Evolutionary conservation across 176 grass and related monocot genomes (phyloP).

Genomic region (Juncus inflexus): DNA sequence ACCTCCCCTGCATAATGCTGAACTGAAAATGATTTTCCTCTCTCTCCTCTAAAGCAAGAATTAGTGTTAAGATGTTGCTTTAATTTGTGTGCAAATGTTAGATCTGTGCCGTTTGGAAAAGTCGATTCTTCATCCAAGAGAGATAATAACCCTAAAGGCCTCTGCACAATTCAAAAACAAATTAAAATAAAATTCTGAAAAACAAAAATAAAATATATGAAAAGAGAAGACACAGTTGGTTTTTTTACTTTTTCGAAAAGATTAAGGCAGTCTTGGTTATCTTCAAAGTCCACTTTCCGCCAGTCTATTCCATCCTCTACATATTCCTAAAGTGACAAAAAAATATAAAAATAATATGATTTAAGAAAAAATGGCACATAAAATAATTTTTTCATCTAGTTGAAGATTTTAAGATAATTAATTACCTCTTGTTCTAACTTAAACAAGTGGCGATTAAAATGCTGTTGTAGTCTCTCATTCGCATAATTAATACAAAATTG

Average conservation of each 20-base stretch:
- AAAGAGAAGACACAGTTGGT: not conserved
- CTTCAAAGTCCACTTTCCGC: constrained; percentile 97
- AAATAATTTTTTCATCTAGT: too few species aligned
- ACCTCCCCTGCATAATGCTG: constrained; percentile 97
- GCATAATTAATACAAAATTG: constrained; percentile 99
- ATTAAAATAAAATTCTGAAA: constrained; percentile 7
- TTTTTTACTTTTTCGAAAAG: constrained; percentile 75
- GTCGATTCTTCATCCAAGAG: constrained; percentile 96
- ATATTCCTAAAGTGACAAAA: constrained; percentile 48
- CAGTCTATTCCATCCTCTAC: constrained; percentile 97
- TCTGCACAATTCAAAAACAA: constrained; percentile 17
- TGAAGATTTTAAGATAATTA: too few species aligned
- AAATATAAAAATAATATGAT: constrained; percentile 10
- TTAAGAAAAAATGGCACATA: not conserved
- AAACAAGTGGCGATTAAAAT: constrained; percentile 99
- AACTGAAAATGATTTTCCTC: constrained; percentile 74
- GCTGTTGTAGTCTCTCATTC: constrained; percentile 95
- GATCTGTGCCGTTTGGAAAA: constrained; percentile 93
- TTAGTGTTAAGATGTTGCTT: constrained; percentile 76
- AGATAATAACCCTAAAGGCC: constrained; percentile 87
- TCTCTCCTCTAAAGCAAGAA: constrained; percentile 92
- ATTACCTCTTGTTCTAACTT: constrained; percentile 87
- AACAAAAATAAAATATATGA: constrained; percentile 13
- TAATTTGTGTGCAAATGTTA: constrained; percentile 94
- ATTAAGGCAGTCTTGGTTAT: constrained; percentile 95